Base-by-base conservation (phyloP, 1,284 basidiomycete genomes). In the Ceratobasidium sp. region DNA sequence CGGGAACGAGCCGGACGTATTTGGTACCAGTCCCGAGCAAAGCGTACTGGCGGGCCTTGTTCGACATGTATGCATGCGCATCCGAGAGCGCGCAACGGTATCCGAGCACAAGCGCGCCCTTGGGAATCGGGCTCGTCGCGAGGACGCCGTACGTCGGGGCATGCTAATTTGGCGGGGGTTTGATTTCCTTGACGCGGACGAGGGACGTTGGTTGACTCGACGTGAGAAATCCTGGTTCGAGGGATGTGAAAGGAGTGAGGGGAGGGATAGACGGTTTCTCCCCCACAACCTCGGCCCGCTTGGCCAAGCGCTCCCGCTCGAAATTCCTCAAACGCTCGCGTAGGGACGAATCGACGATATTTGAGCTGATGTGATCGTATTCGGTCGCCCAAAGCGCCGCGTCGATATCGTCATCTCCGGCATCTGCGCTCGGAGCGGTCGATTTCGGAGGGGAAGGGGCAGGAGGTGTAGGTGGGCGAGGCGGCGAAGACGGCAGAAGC, bases 1-100 rank as follows among this genome's bases (percentile, higher is more conserved):
- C 91, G 0, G 94, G 94, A 0, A 98, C 84, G 7, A 94, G 88
- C 79, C 95, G 93, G 0, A 98, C 96, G 80, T 92, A 92, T 50
- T 76, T 76, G 14, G 74, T 0, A 86, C 87, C 81, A 12, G 86
- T 83, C 20, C 89, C 89, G 14, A 89, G 82, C 0, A 83, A 82
- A 0, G 83, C 80, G 80, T 89, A 90, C 81, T 89, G 88, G 79
- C 89, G 89, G 81, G 88, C 85, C 6, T 87, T 86, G 80, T 89
- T 86, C 14, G 77, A 75, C 50, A 83, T 82, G 76, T 86, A 87
- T 23, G 81, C 59, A 44, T 82, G 82, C 16, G 85, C 81, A 55
- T 82, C 81, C 60, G 81, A 80, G 14, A 87, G 79, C 55, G 85
- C 82, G 46, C 85, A 86, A 18, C 78, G 75, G 41, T 84, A 81